Evolutionary conservation across 352 stramenopile genomes (phyloP).

Genomic region (Phytophthora tubulina): DNA sequence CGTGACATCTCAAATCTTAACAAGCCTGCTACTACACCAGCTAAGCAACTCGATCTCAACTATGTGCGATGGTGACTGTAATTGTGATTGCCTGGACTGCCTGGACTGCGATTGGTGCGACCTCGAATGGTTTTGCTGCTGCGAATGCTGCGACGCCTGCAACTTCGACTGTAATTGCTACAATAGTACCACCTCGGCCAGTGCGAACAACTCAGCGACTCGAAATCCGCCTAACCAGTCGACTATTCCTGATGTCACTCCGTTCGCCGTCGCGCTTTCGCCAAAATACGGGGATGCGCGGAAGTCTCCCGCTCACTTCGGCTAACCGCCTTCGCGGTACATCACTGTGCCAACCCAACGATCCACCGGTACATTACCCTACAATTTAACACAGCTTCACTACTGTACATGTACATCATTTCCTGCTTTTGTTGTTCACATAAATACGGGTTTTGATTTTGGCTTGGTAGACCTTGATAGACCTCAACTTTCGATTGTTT

Average conservation of each 20-base stretch:
- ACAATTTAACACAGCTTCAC: no score
- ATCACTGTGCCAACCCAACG: no score
- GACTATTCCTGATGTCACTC: slow-evolving; percentile 12
- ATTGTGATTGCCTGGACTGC: not conserved
- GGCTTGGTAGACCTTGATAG: no score
- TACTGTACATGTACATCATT: no score
- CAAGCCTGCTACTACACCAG: not conserved
- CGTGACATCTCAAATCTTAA: not conserved
- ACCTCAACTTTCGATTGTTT: no score
- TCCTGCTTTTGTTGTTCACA: no score
- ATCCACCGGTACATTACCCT: no score
- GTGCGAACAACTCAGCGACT: not conserved
- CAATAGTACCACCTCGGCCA: not conserved
- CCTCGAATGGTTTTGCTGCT: slow-evolving; percentile 8
- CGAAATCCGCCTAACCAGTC: not conserved
- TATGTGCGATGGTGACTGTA: slow-evolving; percentile 24
- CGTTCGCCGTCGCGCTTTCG: slow-evolving; percentile 17
- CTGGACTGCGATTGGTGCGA: slow-evolving; percentile 9
- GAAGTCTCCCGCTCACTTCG: slow-evolving; percentile 11
- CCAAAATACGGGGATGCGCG: not conserved
- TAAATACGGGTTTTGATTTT: no score
- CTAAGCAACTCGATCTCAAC: not conserved
- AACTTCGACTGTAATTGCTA: not conserved
- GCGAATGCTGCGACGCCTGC: not conserved
- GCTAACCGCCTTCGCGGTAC: not conserved